Evolutionary conservation across 225 moss, liverwort and hornwort species (phyloP), one percentile per base, ranked within the genome.

Genomic region (Physcomitrellopsis africana): DNA sequence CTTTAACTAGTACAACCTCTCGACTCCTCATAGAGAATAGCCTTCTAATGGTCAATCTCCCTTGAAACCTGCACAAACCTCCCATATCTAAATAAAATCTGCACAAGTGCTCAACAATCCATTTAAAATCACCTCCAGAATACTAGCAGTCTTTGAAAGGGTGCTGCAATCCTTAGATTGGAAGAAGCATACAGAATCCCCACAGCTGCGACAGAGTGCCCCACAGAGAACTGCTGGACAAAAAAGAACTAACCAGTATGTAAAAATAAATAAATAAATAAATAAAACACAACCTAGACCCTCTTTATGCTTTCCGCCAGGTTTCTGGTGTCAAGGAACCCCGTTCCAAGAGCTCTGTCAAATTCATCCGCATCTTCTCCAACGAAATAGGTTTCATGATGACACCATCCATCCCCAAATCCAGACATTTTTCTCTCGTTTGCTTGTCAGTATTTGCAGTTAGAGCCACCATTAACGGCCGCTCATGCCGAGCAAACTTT

Each of bases 321-420:
- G 80, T 81, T 69, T 80, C 88, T 41, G 80, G 87, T 66, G 86
- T 81, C 57, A 86, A 72, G 4, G 88, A 85, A 23, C 88, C 87
- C 23, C 75, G 79, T 66, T 90, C 88, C 81, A 90, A 72, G 52
- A 90, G 85, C 73, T 90, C 88, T 19, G 85, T 86, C 67, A 90
- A 70, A 44, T 83, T 79, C 79, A 73, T 63, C 18, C 90, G 85
- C 90, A 90, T 90, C 75, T 90, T 90, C 66, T 88, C 88, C 74
- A 90, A 73, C 16, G 90, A 88, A 60, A 90, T 90, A 32, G 90
- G 90, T 78, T 90, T 90, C 81, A 84, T 77, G 62, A 90, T 81
- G 56, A 90, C 88, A 68, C 85, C 81, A 51, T 90, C 90, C 90
- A 90, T 90, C 51, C 90, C 90, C 17, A 90, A 62, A 23, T 81